phyloP scores from a whole-genome alignment of 345 rosid species.

The Iberis pinnata region DNA sequence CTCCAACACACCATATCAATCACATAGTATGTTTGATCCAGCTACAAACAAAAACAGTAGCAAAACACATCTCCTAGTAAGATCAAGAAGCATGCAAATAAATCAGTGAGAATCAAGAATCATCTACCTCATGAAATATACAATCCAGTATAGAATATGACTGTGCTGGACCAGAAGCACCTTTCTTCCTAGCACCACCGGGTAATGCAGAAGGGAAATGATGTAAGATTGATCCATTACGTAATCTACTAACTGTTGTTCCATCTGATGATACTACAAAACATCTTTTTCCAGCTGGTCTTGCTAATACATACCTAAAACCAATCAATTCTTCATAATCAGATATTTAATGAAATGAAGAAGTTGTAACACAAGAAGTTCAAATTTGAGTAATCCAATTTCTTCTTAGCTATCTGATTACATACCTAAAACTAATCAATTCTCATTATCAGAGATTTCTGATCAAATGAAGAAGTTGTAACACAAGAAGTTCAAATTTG shows the following conservation, averaged over 20 bases:
- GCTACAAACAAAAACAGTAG: slow-evolving; percentile 35
- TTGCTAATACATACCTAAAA: slow-evolving; percentile 62
- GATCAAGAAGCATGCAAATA: neutral
- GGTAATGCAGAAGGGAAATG: slow-evolving; percentile 84
- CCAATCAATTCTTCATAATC: neutral
- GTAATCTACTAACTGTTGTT: slow-evolving; percentile 64
- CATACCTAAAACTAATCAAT: too few relatives aligned
- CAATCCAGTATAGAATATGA: slow-evolving; percentile 86
- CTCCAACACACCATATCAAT: slow-evolving; percentile 94
- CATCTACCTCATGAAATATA: slow-evolving; percentile 81
- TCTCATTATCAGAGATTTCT: too few relatives aligned
- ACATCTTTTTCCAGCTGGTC: slow-evolving; percentile 88
- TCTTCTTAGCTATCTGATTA: too few relatives aligned
- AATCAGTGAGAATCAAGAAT: neutral
- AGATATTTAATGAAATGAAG: neutral
- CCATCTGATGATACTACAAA: slow-evolving; percentile 81
- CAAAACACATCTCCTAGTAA: slow-evolving; percentile 5
- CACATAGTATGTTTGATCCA: slow-evolving; percentile 83
- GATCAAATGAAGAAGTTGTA: too few relatives aligned
- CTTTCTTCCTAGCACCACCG: slow-evolving; percentile 63
- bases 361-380: too few relatives aligned
- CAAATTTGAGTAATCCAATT: too few relatives aligned
- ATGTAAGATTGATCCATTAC: slow-evolving; percentile 70
- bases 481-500: neutral
- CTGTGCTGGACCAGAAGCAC: slow-evolving; percentile 54